phyloP scores from a whole-genome alignment of 2,329 filamentous ascomycete species.

The Fusarium sp. region DNA sequence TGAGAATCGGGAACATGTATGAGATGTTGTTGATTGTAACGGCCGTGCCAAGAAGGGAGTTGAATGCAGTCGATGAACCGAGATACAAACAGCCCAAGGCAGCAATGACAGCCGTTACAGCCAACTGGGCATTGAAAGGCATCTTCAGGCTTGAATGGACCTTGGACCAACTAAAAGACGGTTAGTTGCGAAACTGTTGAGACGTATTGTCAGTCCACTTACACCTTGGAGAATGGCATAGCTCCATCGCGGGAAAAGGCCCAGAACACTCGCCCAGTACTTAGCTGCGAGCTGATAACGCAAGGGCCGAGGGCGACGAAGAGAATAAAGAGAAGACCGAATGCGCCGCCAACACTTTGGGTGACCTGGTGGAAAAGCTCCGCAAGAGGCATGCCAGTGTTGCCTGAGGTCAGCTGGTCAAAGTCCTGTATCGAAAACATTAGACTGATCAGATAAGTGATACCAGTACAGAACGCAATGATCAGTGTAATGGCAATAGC shows the following conservation, averaged over 20 bases:
- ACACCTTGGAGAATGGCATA: neutral
- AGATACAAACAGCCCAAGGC: slow-evolving; percentile 9
- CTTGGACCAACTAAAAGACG: neutral
- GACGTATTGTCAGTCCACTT: accelerated
- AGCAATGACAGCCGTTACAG: neutral
- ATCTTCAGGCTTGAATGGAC: neutral
- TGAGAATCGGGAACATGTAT: slow-evolving; percentile 9
- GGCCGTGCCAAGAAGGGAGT: slow-evolving; percentile 4
- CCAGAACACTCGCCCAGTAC: slow-evolving; percentile 16
- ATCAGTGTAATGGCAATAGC: slow-evolving; percentile 1
- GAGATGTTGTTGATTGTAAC: slow-evolving; percentile 16
- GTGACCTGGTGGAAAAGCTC: slow-evolving; percentile 18
- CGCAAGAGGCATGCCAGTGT: neutral
- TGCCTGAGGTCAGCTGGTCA: accelerated
- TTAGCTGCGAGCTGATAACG: slow-evolving; percentile 2
- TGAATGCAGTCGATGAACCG: slow-evolving; percentile 11
- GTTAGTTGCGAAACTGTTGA: too few relatives aligned
- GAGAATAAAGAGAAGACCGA: neutral
- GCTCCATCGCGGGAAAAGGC: slow-evolving; percentile 15
- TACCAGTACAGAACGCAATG: slow-evolving; percentile 6
- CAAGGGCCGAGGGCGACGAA: slow-evolving; percentile 7
- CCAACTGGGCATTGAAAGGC: slow-evolving; percentile 5
- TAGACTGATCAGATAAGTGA: slow-evolving; percentile 1
- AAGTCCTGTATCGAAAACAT: slow-evolving; percentile 17
- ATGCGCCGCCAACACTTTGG: neutral